These are phyloP conservation scores for Penicillium hesseltinei DNA, from an alignment of 2,329 filamentous ascomycete genomes.

Conservation along the genomic window DNA sequence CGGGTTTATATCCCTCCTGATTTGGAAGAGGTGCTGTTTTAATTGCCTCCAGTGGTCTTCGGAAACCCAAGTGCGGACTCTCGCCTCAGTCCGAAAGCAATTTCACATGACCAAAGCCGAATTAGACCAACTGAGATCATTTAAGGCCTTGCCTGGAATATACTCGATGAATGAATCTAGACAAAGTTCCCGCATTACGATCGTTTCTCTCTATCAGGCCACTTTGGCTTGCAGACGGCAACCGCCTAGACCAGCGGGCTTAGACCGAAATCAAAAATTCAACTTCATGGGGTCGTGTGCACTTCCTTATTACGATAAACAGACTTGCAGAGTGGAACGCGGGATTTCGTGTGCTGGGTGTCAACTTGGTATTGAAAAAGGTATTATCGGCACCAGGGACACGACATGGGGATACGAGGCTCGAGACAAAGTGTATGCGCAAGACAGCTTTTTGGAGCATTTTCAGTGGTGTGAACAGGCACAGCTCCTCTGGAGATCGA, in stretches of 20 bases:
- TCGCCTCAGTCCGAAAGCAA: constrained; percentile 12
- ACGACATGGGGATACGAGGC: constrained; percentile 7
- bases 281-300: constrained; percentile 19
- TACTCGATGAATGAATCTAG: constrained; percentile 14
- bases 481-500: constrained; percentile 12
- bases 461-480: constrained; percentile 11
- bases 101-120: constrained; percentile 11
- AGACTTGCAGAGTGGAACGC: constrained; percentile 10
- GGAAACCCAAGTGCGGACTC: constrained; percentile 15
- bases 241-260: neutral
- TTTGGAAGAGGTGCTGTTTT: constrained; percentile 11
- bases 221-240: constrained; percentile 10
- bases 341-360: constrained; percentile 14
- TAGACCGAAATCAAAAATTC: constrained; percentile 9
- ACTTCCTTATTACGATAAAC: constrained; percentile 16
- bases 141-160: constrained; percentile 16
- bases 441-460: constrained; percentile 9
- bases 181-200: constrained; percentile 11
- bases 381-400: constrained; percentile 10
- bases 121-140: constrained; percentile 7
- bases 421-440: constrained; percentile 14
- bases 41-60: constrained; percentile 11
- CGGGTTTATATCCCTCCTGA: constrained; percentile 13
- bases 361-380: constrained; percentile 15
- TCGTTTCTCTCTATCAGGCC: constrained; percentile 15